Base-by-base conservation (phyloP, 148 eudicot species). In the Heliosperma pusillum region DNA sequence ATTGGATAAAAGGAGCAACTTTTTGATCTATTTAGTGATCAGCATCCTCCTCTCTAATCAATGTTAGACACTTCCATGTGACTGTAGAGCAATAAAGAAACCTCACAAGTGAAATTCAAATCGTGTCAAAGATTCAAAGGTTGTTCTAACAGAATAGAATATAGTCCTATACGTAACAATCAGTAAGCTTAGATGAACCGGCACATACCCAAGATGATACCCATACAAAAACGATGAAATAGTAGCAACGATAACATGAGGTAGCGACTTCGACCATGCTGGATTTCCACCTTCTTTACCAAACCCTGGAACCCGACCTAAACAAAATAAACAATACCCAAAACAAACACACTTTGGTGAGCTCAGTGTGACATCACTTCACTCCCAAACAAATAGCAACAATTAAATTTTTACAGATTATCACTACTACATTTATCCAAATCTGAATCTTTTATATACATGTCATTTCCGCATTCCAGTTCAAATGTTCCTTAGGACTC, bases 121-220 rank as follows among this genome's bases (percentile, higher is more conserved):
- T 3, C 55, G 0, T 13, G 17, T 50, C 19, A 50, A 50, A 50
- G 55, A 16, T 50, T 21, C 7, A 44, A 24, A 67, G 71, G 22
- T 42, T 40, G 55, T 67, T 12, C 19, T 17, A 19, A 12, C 45
- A 17, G 9, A 16, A 30, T 30, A 30, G 22, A 63, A 13, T 4
- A 27, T 4, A 11, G 64, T 60, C 29, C 12, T 60, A 60, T 60
- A 60, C 2, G 24, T 12, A 8, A 21, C 10, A 21, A 19, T 1
- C 29, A 8, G 27, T 2, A 67, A 3, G 24, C 4, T 27, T 22
- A 42, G 45, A 72, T 70, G 44, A n/a, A 60, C 1, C 19, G 26
- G 33, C 15, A 74, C 92, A 78, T 79, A 93, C 98, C 98, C 98
- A 21, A 93, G 89, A 75, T 93, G 98, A 82, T 91, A 93, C 66